These are phyloP conservation scores for Papiliotrema laurentii DNA, from an alignment of 1,284 basidiomycete genomes.

Conservation along the genomic window DNA sequence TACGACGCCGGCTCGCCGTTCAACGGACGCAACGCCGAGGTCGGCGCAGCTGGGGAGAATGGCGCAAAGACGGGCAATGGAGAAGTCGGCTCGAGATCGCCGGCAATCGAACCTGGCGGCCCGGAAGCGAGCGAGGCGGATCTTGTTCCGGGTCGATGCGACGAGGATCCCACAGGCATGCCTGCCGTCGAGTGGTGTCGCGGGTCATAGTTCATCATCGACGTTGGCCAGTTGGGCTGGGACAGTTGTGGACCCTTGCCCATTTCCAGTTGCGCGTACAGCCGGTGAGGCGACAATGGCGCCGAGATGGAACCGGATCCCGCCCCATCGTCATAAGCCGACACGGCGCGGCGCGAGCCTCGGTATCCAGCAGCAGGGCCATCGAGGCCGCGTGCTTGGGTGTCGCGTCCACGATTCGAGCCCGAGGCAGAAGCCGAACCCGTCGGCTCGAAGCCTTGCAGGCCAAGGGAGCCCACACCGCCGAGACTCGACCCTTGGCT, in stretches of 20 bases:
- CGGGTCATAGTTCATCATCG: constrained; percentile 15
- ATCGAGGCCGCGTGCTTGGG: constrained; percentile 25
- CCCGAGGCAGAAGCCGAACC: constrained; percentile 2
- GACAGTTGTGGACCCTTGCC: constrained; percentile 24
- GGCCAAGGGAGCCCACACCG: constrained; percentile 25
- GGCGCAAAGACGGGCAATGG: constrained; percentile 41
- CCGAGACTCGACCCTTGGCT: constrained; percentile 42
- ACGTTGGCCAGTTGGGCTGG: constrained; percentile 24
- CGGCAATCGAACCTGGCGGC: constrained; percentile 1
- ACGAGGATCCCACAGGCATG: constrained; percentile 15
- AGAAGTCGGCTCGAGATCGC: constrained; percentile 12
- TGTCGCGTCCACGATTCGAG: constrained; percentile 25
- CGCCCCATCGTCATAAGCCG: constrained; percentile 28
- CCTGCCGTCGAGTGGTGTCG: constrained; percentile 19
- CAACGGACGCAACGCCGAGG: constrained; percentile 14
- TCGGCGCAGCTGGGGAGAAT: constrained; percentile 29
- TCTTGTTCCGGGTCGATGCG: constrained; percentile 5
- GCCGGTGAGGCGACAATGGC: constrained; percentile 42
- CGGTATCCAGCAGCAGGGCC: constrained; percentile 22
- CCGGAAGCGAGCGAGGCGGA: constrained; percentile 4
- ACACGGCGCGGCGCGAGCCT: constrained; percentile 14
- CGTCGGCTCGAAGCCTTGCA: constrained; percentile 24
- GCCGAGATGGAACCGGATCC: constrained; percentile 44
- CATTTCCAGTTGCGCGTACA: constrained; percentile 44
- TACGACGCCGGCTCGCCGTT: constrained; percentile 23